Evolutionary conservation across 2,329 filamentous ascomycete species (phyloP).

Genomic region (Boeremia lycopersici): DNA sequence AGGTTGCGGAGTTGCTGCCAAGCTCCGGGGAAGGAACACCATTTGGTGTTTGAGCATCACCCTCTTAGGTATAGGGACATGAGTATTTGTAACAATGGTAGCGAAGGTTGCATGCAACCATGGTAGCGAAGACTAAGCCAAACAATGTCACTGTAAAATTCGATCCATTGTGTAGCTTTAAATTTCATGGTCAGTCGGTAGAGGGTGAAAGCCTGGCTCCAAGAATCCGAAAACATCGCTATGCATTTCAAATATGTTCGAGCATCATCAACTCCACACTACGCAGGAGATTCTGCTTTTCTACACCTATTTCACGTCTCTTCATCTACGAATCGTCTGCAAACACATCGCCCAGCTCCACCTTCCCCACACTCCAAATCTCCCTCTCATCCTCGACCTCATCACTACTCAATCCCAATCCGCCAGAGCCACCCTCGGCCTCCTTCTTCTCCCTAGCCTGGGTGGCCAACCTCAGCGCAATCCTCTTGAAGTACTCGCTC

Average conservation of each 20-base stretch:
- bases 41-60: background rate
- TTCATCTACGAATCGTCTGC: slow-evolving; percentile 23
- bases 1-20: slow-evolving; percentile 29
- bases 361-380: slow-evolving; percentile 91
- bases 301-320: background rate
- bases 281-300: slow-evolving; percentile 14
- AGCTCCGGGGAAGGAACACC: slow-evolving; percentile 11
- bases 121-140: too few relatives aligned
- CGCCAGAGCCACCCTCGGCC: slow-evolving; percentile 87
- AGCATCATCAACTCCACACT: background rate
- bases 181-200: too few relatives aligned
- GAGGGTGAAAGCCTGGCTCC: too few relatives aligned
- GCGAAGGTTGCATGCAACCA: too few relatives aligned
- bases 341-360: slow-evolving; percentile 72
- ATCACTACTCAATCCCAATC: slow-evolving; percentile 84
- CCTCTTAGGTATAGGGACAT: too few relatives aligned
- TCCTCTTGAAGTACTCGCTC: slow-evolving; percentile 95
- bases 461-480: slow-evolving; percentile 80
- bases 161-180: too few relatives aligned
- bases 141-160: too few relatives aligned
- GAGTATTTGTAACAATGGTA: too few relatives aligned
- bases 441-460: slow-evolving; percentile 89
- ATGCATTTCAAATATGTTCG: slow-evolving; percentile 12
- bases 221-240: background rate
- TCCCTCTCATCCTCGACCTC: slow-evolving; percentile 94